Base-by-base conservation (phyloP, 139 green algal genomes). In the Picochlorum sp. region DNA sequence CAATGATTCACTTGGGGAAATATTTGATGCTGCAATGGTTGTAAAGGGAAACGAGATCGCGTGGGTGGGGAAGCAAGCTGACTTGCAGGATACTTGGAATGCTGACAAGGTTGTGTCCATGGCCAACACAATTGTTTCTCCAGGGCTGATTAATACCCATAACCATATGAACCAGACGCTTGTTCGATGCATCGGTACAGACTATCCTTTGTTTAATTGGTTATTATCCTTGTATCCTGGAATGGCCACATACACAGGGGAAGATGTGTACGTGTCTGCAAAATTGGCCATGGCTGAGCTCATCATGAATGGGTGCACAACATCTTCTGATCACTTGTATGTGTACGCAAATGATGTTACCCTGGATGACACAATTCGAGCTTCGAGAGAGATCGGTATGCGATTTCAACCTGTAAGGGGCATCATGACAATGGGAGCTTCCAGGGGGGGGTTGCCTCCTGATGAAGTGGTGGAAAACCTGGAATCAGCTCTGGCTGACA, bases 131-230 rank as follows among this genome's bases (percentile, higher is more conserved):
- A 71, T 86, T 0, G 58, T 89, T 4, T 71, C 81, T 2, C 83
- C 83, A 21, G 82, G 83, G 21, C 34, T 90, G 26, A 68, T 89
- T 47, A 90, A 90, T 69, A 89, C 83, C 2, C 83, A 89, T 67
- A 75, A 85, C 11, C 83, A 89, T 71, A 85, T 90, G 82, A 65
- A 64, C 45, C 83, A 89, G 59, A 71, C 66, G 31, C 72, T 89
- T 2, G 88, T 77, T 18, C 69, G 82, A n/a, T 86, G 82, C 55
- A 37, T 86, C 2, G 82, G 80, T 51, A 69, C 88, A 73, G 83
- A 89, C 45, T 54, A 77, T n/a, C 55, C 50, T 4, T 72, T 89
- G 0, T 76, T 83, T 41, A 77, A 71, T 26, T 89, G 83, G 83
- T 77, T 89, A 28, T 69, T 65, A 28, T 70, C 74, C 0, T 63